Evolutionary conservation across 2,329 filamentous ascomycete genomes (phyloP), one percentile per base, ranked within the genome.

Genomic region (Hymenoscyphus linearis): DNA sequence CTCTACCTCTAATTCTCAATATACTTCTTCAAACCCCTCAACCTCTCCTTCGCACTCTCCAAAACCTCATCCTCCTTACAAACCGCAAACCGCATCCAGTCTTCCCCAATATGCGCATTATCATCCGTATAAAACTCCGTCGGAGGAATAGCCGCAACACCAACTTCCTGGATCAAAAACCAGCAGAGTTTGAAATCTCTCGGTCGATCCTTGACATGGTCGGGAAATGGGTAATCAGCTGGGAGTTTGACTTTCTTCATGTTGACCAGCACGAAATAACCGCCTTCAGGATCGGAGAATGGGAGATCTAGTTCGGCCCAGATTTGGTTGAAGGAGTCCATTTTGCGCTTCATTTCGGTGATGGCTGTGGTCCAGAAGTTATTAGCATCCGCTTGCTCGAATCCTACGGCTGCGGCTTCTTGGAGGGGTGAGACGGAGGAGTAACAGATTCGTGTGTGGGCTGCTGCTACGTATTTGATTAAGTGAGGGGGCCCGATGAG

Each of bases 251-350:
- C 91, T 73, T 93, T 93, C 61, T 85, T 81, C 81, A 98, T 87
- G 78, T 99, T 99, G 66, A 91, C 95, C 58, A 99, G 85, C 44
- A 99, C 91, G 73, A 99, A 99, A 79, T 99, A 99, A 22, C 95
- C 95, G 58, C 95, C 95, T 75, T 99, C 93, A 4, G 95, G 95
- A 62, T 96, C 89, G 82, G 71, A 71, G 52, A 67, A 64, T 40
- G 62, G 88, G 56, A 93, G 79, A 16, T 81, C 84, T 6, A 93
- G 82, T 76, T 93, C 90, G 56, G 85, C 79, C 79, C 89, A 93
- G 47, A 93, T 79, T 64, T 88, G 81, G 74, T 93, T 96, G 80
- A 99, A 97, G 26, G 84, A 85, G 68, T 89, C 82, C 79, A 98
- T 88, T 76, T 96, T 97, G 62, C 77, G 83, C 76, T 91, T 90